Evolutionary conservation across 345 rosid genomes (phyloP).

Genomic region (Xanthoceras sorbifolium): DNA sequence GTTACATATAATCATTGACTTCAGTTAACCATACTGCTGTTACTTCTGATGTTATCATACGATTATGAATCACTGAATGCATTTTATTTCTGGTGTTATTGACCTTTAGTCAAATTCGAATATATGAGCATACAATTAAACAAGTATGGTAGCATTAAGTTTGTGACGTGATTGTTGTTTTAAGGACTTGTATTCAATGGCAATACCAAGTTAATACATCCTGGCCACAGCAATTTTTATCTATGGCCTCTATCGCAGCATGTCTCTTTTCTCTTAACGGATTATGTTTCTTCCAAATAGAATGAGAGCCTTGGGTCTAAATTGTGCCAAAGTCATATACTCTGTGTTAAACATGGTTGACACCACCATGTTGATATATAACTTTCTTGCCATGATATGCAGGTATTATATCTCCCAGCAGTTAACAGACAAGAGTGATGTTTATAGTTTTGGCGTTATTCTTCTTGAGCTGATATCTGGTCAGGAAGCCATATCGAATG

Average conservation of each 20-base stretch:
- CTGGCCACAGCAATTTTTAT: not conserved
- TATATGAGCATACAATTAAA: not conserved
- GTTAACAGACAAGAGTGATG: conserved; percentile 95
- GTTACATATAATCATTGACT: not conserved
- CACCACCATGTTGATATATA: not conserved
- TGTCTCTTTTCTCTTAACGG: not conserved
- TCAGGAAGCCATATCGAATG: conserved; percentile 92
- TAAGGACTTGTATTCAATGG: not conserved
- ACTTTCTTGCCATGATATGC: conserved; percentile 19
- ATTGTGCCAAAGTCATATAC: not conserved
- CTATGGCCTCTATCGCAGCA: not conserved
- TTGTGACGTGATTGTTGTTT: not conserved
- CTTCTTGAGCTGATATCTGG: conserved; percentile 96
- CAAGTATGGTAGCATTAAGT: not conserved
- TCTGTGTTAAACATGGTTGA: no score
- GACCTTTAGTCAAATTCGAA: conserved; percentile 6
- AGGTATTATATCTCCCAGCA: conserved; percentile 99
- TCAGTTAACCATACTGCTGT: conserved; percentile 7
- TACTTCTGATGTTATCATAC: not conserved
- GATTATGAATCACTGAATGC: not conserved
- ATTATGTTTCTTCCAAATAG: not conserved
- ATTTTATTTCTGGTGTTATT: not conserved
- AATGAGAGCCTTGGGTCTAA: not conserved
- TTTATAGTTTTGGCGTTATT: conserved; percentile 96
- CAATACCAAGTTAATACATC: not conserved